A percentile compares a stretch with the other conserved stretches of the same genome.
Evolutionary conservation across 257 asterid genomes (phyloP).

Genomic region (Solanum appendiculatum): DNA sequence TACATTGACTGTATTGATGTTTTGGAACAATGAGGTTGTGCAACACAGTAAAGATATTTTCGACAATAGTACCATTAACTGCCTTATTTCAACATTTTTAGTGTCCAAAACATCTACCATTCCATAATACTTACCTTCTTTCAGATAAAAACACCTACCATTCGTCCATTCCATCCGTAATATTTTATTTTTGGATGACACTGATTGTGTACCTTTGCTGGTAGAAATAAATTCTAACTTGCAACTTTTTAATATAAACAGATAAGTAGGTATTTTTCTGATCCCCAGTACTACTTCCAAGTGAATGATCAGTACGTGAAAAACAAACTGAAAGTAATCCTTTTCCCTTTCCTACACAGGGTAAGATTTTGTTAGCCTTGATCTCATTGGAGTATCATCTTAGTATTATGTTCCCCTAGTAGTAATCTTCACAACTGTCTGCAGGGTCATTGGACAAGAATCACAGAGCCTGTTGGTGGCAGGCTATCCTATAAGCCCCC

Average conservation of each 20-base stretch:
- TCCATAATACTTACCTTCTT: background rate
- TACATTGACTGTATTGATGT: background rate
- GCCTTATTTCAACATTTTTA: background rate
- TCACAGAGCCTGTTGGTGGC: conserved; percentile 17
- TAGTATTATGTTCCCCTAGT: background rate
- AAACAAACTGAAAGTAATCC: conserved; percentile 21
- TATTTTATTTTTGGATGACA: background rate
- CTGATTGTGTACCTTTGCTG: background rate
- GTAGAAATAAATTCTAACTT: background rate
- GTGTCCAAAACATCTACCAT: background rate
- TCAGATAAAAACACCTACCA: background rate
- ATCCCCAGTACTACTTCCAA: conserved; percentile 22
- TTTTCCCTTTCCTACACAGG: conserved; percentile 19
- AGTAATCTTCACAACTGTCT: background rate
- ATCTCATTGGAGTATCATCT: background rate
- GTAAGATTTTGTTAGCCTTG: conserved; percentile 1
- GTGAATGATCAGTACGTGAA: conserved; percentile 18
- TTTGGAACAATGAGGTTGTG: background rate
- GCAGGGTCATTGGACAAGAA: conserved; percentile 27
- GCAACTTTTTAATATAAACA: conserved; percentile 1
- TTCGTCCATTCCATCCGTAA: background rate
- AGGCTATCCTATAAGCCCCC: conserved; percentile 26
- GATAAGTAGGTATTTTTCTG: conserved; percentile 20
- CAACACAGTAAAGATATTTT: background rate
- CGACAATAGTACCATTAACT: background rate